Evolutionary conservation across 441 rosid genomes (phyloP), one percentile per base, ranked within the genome.

Genomic region (Pelargonium myrrhifolium): DNA sequence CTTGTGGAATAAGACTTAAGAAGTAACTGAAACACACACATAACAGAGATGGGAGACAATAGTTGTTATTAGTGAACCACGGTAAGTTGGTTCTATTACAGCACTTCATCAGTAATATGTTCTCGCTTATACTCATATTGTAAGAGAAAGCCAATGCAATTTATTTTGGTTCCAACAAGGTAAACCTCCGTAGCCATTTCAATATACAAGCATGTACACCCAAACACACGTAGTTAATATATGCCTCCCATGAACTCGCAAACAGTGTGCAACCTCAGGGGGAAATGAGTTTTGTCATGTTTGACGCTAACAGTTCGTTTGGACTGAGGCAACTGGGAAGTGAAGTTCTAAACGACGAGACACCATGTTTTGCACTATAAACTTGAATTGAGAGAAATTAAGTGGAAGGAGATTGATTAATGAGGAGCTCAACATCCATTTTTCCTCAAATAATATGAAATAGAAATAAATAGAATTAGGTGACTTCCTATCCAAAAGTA

Each of bases 1-100:
- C 22, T 21, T 22, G 31, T 21, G 61, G 61, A 56, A 56, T 56
- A 56, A 56, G 61, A 20, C 9, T 59, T 31, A 59, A 14, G 62
- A 59, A 59, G 35, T n/a, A 59, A 59, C 35, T 22, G 35, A 59
- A 24, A 59, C 15, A 59, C 31, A 24, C 5, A 24, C 17, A 59
- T 59, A 22, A 59, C 8, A 22, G 63, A 20, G 63, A 24, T 24
- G 37, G 63, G 37, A 24, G 63, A 24, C 63, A 59, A 24, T 42
- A 9, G 47, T 11, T 59, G 17, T 22, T 59, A 59, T 31, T 9
- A 59, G 17, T 21, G 20, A 56, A 22, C 62, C 28, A 56, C 9
- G 62, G 62, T 56, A 56, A 20, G 62, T 56, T 56, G 62, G 62
- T 56, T 56, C 31, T 21, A 56, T 21, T 56, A 56, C 62, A 18